Evolutionary conservation across 2,329 filamentous ascomycete species (phyloP).

Genomic region (Fusarium miscanthi): DNA sequence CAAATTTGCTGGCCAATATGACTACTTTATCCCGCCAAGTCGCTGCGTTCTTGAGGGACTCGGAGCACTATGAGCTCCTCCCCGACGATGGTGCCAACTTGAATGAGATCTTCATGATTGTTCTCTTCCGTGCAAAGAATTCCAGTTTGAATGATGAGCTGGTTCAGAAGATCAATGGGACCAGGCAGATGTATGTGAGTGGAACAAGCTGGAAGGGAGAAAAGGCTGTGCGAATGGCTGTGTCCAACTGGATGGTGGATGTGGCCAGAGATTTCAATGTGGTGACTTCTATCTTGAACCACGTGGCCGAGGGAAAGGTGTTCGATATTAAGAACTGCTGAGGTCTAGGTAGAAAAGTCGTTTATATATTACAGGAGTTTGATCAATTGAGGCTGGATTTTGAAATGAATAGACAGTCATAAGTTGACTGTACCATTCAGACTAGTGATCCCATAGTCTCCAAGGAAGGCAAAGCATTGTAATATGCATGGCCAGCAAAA

Average conservation of each 20-base stretch:
- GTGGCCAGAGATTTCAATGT: slow-evolving; percentile 72
- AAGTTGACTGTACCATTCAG: too few species aligned
- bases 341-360: not conserved
- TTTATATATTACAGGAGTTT: not conserved
- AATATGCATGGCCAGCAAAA: not conserved
- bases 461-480: not conserved
- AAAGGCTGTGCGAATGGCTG: slow-evolving; percentile 82
- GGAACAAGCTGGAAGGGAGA: slow-evolving; percentile 81
- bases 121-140: slow-evolving; percentile 81
- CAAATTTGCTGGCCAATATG: slow-evolving; percentile 77
- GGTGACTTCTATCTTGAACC: slow-evolving; percentile 71
- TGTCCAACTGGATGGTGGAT: slow-evolving; percentile 86
- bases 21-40: slow-evolving; percentile 76
- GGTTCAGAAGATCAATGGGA: slow-evolving; percentile 78
- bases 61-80: slow-evolving; percentile 74
- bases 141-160: slow-evolving; percentile 70
- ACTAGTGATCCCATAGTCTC: not conserved
- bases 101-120: slow-evolving; percentile 69
- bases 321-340: slow-evolving; percentile 43
- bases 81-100: slow-evolving; percentile 60
- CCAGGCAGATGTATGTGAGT: slow-evolving; percentile 82
- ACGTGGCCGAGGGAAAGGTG: slow-evolving; percentile 54
- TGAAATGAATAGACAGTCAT: not conserved
- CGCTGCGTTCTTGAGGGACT: slow-evolving; percentile 69
- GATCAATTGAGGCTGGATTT: not conserved